phyloP scores from a whole-genome alignment of 768 basidiomycete species.

The Ramaria rubella region DNA sequence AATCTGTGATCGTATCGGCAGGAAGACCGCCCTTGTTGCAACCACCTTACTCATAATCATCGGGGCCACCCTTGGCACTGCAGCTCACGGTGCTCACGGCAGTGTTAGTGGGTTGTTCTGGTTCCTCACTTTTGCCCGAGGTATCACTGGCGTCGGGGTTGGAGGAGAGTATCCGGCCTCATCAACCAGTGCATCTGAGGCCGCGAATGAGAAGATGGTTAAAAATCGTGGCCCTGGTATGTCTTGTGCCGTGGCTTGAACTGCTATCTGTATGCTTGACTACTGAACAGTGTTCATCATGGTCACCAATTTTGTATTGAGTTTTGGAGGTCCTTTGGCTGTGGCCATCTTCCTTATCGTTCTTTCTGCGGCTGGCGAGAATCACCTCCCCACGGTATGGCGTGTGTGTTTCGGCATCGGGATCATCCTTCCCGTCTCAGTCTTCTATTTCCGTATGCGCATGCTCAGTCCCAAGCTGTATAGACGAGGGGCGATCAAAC shows the following conservation, averaged over 20 bases:
- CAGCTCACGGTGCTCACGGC: constrained; percentile 55
- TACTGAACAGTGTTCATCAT: constrained; percentile 56
- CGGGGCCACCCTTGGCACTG: constrained; percentile 62
- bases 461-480: constrained; percentile 67
- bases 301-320: constrained; percentile 67
- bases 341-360: constrained; percentile 63
- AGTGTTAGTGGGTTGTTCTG: constrained; percentile 58
- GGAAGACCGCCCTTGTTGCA: constrained; percentile 65
- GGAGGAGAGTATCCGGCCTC: constrained; percentile 76
- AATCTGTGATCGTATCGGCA: constrained; percentile 66
- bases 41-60: constrained; percentile 66
- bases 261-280: neutral
- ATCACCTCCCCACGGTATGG: constrained; percentile 60
- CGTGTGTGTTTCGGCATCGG: constrained; percentile 62
- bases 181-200: constrained; percentile 61
- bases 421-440: constrained; percentile 53
- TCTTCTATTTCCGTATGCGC: constrained; percentile 64
- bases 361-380: constrained; percentile 55
- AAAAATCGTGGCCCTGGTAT: constrained; percentile 54
- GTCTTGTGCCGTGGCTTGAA: constrained; percentile 11
- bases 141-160: constrained; percentile 65
- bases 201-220: constrained; percentile 63
- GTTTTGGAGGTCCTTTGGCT: constrained; percentile 61
- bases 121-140: constrained; percentile 67
- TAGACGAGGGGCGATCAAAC: constrained; percentile 57